Evolutionary conservation across 2,329 filamentous ascomycete species (phyloP).

Genomic region (Sordariomycetes sp.): DNA sequence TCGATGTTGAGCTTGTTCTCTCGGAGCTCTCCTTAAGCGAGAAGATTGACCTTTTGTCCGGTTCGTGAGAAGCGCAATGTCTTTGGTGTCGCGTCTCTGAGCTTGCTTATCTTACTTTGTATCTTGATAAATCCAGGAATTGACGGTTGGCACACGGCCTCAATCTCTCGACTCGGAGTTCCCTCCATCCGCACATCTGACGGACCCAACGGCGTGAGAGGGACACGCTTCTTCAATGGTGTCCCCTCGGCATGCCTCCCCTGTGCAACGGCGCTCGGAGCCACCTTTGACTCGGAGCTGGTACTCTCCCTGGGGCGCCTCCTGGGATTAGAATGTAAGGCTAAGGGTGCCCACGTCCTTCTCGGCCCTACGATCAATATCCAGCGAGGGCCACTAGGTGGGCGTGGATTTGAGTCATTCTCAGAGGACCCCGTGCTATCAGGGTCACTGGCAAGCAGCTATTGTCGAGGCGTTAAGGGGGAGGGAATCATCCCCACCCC

Average conservation of each 20-base stretch:
- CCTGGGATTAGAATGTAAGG: constrained; percentile 1
- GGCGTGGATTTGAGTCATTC: constrained; percentile 32
- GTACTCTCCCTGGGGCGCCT: constrained; percentile 4
- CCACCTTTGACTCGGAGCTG: constrained; percentile 8
- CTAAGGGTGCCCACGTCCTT: constrained; percentile 15
- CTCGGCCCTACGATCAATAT: constrained; percentile 50
- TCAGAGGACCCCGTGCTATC: constrained; percentile 32
- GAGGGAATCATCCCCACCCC: constrained; percentile 26
- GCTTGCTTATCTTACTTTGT: background rate
- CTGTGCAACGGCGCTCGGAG: constrained; percentile 7
- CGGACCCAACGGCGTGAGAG: constrained; percentile 10
- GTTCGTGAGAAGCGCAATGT: constrained; percentile 14
- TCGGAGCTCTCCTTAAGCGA: constrained; percentile 38
- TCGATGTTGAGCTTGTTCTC: constrained; percentile 39
- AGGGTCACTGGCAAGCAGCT: constrained; percentile 25
- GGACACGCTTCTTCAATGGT: constrained; percentile 7
- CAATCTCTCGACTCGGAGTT: constrained; percentile 7
- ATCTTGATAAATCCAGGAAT: constrained; percentile 5
- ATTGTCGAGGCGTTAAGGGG: constrained; percentile 28
- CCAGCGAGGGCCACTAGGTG: constrained; percentile 30
- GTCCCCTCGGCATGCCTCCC: constrained; percentile 6
- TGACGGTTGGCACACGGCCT: constrained; percentile 10
- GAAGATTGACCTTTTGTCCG: constrained; percentile 39
- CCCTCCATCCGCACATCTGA: constrained; percentile 9
- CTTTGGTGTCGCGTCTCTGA: background rate